phyloP scores from a whole-genome alignment of 495 filamentous ascomycete genomes.

The Neurospora hispaniola region DNA sequence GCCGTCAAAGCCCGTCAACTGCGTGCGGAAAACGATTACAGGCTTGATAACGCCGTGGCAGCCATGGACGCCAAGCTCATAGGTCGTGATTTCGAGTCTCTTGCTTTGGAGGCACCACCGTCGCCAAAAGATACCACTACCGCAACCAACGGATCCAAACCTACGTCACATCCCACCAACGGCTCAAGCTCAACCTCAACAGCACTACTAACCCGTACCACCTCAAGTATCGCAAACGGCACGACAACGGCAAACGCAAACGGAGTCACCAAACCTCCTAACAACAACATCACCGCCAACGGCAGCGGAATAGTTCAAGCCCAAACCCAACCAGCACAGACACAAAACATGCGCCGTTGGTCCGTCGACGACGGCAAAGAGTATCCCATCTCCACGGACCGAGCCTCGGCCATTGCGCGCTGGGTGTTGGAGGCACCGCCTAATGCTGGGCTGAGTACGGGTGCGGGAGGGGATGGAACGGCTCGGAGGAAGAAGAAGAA shows the following conservation, averaged over 20 bases:
- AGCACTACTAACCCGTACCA: conserved; percentile 2
- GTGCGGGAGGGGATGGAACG: background rate
- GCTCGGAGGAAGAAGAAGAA: conserved; percentile 22
- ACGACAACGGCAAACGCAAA: background rate
- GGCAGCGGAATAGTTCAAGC: background rate
- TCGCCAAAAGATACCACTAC: background rate
- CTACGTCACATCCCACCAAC: background rate
- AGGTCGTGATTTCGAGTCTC: background rate
- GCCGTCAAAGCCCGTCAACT: conserved; percentile 49
- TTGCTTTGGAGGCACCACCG: background rate
- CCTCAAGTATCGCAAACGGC: conserved; percentile 11
- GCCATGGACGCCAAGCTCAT: conserved; percentile 8
- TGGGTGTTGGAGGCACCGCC: conserved; percentile 43
- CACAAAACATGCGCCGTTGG: conserved; percentile 32
- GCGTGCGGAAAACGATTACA: conserved; percentile 40
- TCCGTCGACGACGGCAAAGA: conserved; percentile 55
- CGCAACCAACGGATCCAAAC: conserved; percentile 14
- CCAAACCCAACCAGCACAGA: background rate
- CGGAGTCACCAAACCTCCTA: background rate
- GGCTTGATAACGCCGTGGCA: conserved; percentile 21
- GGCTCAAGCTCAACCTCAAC: background rate
- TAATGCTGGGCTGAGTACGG: background rate
- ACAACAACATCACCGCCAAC: background rate
- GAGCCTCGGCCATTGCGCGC: conserved; percentile 52
- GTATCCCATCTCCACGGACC: conserved; percentile 57